Conservation (phyloP, 2,329 filamentous ascomycete species). For the Corynespora cassiicola region DNA sequence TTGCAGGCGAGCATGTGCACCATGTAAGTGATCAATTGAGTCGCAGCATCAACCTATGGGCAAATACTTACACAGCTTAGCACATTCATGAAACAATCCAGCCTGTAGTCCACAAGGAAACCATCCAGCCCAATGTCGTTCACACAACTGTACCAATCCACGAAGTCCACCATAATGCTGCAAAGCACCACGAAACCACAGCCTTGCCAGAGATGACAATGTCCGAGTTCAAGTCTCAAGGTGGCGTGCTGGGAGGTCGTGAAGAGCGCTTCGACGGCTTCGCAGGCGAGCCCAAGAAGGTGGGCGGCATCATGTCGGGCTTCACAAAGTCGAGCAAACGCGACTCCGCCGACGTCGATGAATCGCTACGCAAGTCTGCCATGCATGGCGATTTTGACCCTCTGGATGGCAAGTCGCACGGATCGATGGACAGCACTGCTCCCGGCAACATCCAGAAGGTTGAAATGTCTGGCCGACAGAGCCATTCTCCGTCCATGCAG, state of each 20-base stretch:
- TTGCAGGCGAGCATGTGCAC: conserved; percentile 69
- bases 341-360: conserved; percentile 11
- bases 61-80: conserved; percentile 19
- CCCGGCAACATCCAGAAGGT: neutral
- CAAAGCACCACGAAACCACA: conserved; percentile 70
- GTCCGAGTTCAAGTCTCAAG: conserved; percentile 66
- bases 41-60: neutral
- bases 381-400: conserved; percentile 17
- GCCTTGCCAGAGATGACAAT: conserved; percentile 69
- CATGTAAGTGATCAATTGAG: conserved; percentile 46
- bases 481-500: too few species aligned
- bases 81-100: conserved; percentile 73
- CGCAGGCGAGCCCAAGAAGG: conserved; percentile 65
- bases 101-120: conserved; percentile 74
- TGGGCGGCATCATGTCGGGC: conserved; percentile 41
- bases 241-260: conserved; percentile 61
- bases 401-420: conserved; percentile 15
- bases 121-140: conserved; percentile 69
- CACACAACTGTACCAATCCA: conserved; percentile 77
- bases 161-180: conserved; percentile 72
- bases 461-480: neutral
- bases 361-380: conserved; percentile 12
- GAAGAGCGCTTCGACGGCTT: conserved; percentile 66
- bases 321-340: conserved; percentile 23
- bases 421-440: too few species aligned